Evolutionary conservation across 2,329 filamentous ascomycete species (phyloP).

Genomic region (Beauveria asiatica): DNA sequence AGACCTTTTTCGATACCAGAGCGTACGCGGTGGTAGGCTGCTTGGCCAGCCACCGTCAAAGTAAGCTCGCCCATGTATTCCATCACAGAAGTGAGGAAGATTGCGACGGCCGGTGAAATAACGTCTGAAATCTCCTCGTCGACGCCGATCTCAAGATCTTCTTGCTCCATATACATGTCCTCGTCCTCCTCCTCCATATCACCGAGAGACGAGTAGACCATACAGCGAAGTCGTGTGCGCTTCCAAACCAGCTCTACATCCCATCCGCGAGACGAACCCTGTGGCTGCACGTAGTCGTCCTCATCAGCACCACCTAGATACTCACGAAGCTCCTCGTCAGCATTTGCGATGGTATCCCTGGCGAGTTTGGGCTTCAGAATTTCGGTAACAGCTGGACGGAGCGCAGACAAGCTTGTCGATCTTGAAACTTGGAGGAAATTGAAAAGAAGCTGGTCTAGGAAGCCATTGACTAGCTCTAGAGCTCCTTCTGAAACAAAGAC

Average conservation of each 20-base stretch:
- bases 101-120: conserved; percentile 85
- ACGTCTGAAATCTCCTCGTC: conserved; percentile 54
- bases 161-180: conserved; percentile 76
- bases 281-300: conserved; percentile 56
- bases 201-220: conserved; percentile 95
- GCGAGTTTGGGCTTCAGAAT: conserved; percentile 86
- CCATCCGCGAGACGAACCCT: conserved; percentile 55
- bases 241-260: conserved; percentile 94
- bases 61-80: conserved; percentile 92
- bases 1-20: conserved; percentile 51
- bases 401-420: conserved; percentile 64
- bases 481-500: conserved; percentile 66
- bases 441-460: conserved; percentile 88
- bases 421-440: conserved; percentile 75
- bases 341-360: conserved; percentile 71
- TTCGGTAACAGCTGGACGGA: conserved; percentile 76
- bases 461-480: conserved; percentile 74
- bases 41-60: conserved; percentile 77
- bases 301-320: conserved; percentile 75
- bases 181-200: conserved; percentile 98
- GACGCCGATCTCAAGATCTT: conserved; percentile 54
- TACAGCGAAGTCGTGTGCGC: conserved; percentile 82
- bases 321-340: conserved; percentile 79
- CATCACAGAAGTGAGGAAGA: conserved; percentile 89
- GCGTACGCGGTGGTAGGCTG: conserved; percentile 62